phyloP scores from a whole-genome alignment of 2,329 filamentous ascomycete species.

The Alternaria ethzedia region DNA sequence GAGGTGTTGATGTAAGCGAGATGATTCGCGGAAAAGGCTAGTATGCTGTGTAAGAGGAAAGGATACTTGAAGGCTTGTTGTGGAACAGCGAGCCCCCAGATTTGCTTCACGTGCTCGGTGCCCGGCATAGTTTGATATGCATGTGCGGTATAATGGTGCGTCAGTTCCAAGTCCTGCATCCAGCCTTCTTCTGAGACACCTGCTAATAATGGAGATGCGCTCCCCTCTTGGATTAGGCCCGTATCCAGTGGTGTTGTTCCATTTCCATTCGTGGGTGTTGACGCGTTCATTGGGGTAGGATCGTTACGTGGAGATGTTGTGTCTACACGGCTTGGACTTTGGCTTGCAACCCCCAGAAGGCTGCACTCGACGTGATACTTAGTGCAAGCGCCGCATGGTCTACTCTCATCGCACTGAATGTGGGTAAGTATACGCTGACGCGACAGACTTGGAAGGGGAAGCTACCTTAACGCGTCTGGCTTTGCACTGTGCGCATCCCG shows the following conservation, averaged over 20 bases:
- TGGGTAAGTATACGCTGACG: conserved; percentile 4
- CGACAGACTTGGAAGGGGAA: background rate
- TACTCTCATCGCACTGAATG: conserved; percentile 38
- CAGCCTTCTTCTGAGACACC: conserved; percentile 15
- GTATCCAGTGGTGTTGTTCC: background rate
- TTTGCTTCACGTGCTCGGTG: conserved; percentile 27
- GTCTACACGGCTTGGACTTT: background rate
- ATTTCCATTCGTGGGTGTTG: conserved; percentile 1
- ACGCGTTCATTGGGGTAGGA: background rate
- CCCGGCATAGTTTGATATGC: conserved; percentile 31
- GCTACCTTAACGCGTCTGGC: conserved; percentile 35
- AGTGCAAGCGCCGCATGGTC: conserved; percentile 35
- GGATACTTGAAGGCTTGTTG: conserved; percentile 41
- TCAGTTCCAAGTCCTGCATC: conserved; percentile 38
- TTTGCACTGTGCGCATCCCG: conserved; percentile 37
- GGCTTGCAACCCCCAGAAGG: conserved; percentile 17
- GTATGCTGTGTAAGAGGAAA: conserved; percentile 49
- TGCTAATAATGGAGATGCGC: background rate
- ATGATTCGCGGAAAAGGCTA: conserved; percentile 48
- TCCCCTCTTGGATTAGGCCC: background rate
- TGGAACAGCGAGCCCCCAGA: conserved; percentile 45
- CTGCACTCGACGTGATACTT: conserved; percentile 40
- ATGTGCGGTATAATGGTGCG: conserved; percentile 38
- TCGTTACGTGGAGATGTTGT: conserved; percentile 1
- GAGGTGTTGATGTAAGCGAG: conserved; percentile 38